These are phyloP conservation scores for Wallacemonas collosoma DNA, from an alignment of 208 protist genomes.

Conservation along the genomic window DNA sequence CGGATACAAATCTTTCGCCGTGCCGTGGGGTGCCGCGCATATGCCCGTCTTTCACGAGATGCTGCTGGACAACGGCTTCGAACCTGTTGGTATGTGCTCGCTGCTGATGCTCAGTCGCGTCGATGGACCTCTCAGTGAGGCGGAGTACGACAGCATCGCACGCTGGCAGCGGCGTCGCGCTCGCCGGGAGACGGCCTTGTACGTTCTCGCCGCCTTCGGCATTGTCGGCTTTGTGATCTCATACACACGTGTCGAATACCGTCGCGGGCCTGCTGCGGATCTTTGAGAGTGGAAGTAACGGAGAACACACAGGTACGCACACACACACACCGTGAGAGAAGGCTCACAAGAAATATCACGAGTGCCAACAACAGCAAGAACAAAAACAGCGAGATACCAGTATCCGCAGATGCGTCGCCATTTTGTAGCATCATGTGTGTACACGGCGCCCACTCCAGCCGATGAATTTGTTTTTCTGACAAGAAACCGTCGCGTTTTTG, in stretches of 20 bases:
- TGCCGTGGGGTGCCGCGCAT: conserved; percentile 86
- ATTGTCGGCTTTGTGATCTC: conserved; percentile 32
- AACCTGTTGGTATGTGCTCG: conserved; percentile 66
- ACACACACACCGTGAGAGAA: too few species aligned
- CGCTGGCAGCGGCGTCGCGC: conserved; percentile 38
- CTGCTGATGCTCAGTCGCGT: conserved; percentile 61
- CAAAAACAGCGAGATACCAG: too few species aligned
- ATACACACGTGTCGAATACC: conserved; percentile 22
- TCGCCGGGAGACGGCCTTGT: conserved; percentile 26
- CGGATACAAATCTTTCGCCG: conserved; percentile 80
- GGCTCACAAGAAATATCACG: too few species aligned
- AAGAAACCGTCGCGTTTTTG: too few species aligned
- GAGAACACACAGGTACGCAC: too few species aligned
- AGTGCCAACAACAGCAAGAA: too few species aligned
- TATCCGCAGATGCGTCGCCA: too few species aligned
- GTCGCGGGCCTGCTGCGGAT: background rate
- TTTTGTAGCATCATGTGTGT: too few species aligned
- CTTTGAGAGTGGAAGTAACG: background rate
- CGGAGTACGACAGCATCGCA: conserved; percentile 58
- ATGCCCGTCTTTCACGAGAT: conserved; percentile 88
- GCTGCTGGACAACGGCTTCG: conserved; percentile 83
- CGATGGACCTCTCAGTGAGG: conserved; percentile 74
- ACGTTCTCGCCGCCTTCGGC: conserved; percentile 27
- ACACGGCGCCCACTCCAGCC: too few species aligned
- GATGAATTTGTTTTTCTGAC: too few species aligned